These are phyloP conservation scores for Inga laurina DNA, from an alignment of 306 rosid genomes.

Conservation along the genomic window DNA sequence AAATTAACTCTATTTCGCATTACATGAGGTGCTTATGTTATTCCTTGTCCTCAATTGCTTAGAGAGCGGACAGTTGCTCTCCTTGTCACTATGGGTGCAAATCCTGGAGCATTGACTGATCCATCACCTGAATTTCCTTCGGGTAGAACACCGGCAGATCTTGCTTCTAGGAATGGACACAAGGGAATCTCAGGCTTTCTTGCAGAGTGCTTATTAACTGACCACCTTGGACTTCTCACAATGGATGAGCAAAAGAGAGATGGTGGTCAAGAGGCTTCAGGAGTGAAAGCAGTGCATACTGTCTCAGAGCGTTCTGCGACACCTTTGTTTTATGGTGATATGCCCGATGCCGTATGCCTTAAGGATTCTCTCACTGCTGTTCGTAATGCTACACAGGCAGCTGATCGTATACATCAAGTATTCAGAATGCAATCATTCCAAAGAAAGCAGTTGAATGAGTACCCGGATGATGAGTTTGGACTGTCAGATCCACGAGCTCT, in stretches of 20 bases:
- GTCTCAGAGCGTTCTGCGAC: constrained; percentile 73
- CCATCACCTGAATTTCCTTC: constrained; percentile 70
- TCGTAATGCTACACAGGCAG: constrained; percentile 85
- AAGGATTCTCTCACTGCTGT: constrained; percentile 88
- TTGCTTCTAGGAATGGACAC: constrained; percentile 76
- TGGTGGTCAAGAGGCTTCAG: constrained; percentile 45
- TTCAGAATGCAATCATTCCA: constrained; percentile 83
- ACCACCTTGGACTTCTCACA: constrained; percentile 50
- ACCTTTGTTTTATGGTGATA: constrained; percentile 50
- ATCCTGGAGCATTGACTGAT: constrained; percentile 67
- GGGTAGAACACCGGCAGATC: constrained; percentile 74
- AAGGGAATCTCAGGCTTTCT: constrained; percentile 90
- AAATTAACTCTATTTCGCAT: constrained; percentile 13
- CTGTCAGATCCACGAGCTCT: constrained; percentile 56
- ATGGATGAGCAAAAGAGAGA: constrained; percentile 56
- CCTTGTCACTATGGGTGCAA: constrained; percentile 69
- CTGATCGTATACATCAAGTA: constrained; percentile 76
- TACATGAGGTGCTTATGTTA: constrained; percentile 27
- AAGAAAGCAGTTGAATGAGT: constrained; percentile 54
- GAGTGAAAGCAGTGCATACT: constrained; percentile 54
- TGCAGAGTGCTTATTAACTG: constrained; percentile 69
- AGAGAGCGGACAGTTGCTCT: constrained; percentile 78
- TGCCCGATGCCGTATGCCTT: constrained; percentile 62
- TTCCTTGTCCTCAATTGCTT: constrained; percentile 32
- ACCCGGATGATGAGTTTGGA: constrained; percentile 50